A percentile compares a stretch with the other conserved stretches of the same genome.
These are phyloP conservation scores for Trichoderma sp. DNA, from an alignment of 2,329 filamentous ascomycete genomes.

Conservation along the genomic window DNA sequence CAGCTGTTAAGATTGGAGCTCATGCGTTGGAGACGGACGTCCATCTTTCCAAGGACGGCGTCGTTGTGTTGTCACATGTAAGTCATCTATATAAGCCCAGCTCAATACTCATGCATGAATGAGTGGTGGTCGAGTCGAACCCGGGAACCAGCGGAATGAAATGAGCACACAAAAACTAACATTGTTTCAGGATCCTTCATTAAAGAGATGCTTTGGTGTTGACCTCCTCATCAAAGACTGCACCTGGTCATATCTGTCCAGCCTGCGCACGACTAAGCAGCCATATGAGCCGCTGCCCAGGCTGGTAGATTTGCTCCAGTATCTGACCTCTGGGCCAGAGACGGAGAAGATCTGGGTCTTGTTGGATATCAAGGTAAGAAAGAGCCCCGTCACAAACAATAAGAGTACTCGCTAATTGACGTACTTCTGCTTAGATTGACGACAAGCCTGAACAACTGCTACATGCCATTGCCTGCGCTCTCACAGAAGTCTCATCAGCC, in stretches of 20 bases:
- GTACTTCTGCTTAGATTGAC: conserved; percentile 56
- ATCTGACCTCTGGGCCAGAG: conserved; percentile 59
- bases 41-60: conserved; percentile 78
- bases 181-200: conserved; percentile 64
- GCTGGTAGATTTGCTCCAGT: conserved; percentile 73
- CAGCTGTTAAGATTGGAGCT: conserved; percentile 72
- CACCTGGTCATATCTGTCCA: conserved; percentile 73
- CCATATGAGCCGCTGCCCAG: conserved; percentile 75
- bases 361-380: conserved; percentile 80
- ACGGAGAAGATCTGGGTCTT: conserved; percentile 75
- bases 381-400: background rate
- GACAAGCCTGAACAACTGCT: conserved; percentile 75
- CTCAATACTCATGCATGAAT: background rate
- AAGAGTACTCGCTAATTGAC: background rate
- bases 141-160: background rate
- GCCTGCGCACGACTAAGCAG: conserved; percentile 66
- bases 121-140: background rate
- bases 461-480: conserved; percentile 64
- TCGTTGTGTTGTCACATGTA: conserved; percentile 85
- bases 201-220: conserved; percentile 83
- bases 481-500: conserved; percentile 56
- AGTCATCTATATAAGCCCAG: conserved; percentile 34
- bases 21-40: conserved; percentile 89
- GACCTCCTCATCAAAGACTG: conserved; percentile 73
- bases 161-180: background rate